Conservation (phyloP, 805 yeast species). For the Metschnikowia borealis region DNA sequence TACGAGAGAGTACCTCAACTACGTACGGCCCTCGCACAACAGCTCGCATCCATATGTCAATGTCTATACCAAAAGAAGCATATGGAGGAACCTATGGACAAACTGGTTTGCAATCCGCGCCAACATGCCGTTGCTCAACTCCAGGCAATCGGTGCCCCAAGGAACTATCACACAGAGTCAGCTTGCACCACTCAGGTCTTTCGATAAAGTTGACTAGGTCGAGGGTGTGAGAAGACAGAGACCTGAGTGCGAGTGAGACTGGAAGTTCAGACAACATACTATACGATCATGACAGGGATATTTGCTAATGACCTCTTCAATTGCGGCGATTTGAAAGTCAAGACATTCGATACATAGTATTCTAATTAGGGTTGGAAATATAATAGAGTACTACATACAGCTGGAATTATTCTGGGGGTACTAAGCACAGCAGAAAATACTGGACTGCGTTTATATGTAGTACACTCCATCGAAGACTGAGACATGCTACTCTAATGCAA, state of each 20-base stretch:
- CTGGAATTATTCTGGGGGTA: too few species aligned
- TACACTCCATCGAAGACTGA: neutral
- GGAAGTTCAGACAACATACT: too few species aligned
- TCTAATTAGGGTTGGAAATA: too few species aligned
- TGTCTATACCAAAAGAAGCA: conserved; percentile 25
- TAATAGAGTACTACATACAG: too few species aligned
- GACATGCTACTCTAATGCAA: neutral
- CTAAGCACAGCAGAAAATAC: too few species aligned
- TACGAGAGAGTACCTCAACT: conserved; percentile 66
- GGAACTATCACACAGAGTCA: conserved; percentile 10
- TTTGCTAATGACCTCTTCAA: neutral
- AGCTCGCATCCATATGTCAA: conserved; percentile 31
- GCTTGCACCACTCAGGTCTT: conserved; percentile 9
- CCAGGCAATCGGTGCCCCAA: conserved; percentile 5
- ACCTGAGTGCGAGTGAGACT: too few species aligned
- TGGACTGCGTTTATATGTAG: neutral
- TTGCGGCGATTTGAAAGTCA: neutral
- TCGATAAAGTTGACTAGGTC: conserved; percentile 1
- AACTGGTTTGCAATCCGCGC: conserved; percentile 37
- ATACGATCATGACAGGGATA: too few species aligned
- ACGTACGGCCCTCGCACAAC: conserved; percentile 29
- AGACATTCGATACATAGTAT: neutral
- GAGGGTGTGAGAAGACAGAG: neutral
- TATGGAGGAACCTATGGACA: conserved; percentile 27
- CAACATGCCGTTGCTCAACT: conserved; percentile 14